Conservation (phyloP, 768 basidiomycete species). For the Mycena metata region DNA sequence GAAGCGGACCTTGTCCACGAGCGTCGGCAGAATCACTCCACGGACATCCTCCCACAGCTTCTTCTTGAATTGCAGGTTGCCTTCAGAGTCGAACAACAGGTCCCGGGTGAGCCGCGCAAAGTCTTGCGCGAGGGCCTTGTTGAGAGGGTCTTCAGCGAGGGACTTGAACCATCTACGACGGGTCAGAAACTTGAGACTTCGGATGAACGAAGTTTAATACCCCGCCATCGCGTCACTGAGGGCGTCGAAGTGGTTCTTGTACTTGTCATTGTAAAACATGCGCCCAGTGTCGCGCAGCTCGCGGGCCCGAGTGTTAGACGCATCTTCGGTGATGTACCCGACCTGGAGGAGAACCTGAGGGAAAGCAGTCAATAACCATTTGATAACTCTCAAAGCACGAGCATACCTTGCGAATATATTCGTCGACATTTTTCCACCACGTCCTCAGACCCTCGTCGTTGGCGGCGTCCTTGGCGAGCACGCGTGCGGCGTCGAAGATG, state of each 20-base stretch:
- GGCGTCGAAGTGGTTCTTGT: conserved; percentile 82
- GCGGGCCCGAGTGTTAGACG: conserved; percentile 74
- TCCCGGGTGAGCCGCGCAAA: conserved; percentile 86
- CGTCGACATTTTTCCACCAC: conserved; percentile 78
- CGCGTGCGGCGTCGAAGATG: conserved; percentile 78
- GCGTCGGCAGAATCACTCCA: conserved; percentile 81
- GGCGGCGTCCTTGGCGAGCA: conserved; percentile 79
- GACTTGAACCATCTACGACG: conserved; percentile 81
- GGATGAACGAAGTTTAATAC: not conserved
- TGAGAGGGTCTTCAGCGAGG: conserved; percentile 87
- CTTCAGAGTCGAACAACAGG: conserved; percentile 85
- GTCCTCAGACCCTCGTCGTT: conserved; percentile 79
- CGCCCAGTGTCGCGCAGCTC: conserved; percentile 79
- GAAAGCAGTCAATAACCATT: not conserved
- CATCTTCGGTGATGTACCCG: conserved; percentile 88
- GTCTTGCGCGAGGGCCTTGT: conserved; percentile 85
- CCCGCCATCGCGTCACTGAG: conserved; percentile 72
- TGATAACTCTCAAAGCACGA: not conserved
- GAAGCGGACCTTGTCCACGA: conserved; percentile 77
- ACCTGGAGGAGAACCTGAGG: conserved; percentile 79
- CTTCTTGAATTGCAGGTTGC: conserved; percentile 89
- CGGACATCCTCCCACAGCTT: conserved; percentile 92
- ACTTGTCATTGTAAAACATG: conserved; percentile 78
- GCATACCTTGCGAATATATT: conserved; percentile 74
- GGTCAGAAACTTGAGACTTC: not conserved